A percentile compares a stretch with the other conserved stretches of the same genome.
phyloP scores from a whole-genome alignment of 1,284 basidiomycete genomes.

The Dichomitus squalens region DNA sequence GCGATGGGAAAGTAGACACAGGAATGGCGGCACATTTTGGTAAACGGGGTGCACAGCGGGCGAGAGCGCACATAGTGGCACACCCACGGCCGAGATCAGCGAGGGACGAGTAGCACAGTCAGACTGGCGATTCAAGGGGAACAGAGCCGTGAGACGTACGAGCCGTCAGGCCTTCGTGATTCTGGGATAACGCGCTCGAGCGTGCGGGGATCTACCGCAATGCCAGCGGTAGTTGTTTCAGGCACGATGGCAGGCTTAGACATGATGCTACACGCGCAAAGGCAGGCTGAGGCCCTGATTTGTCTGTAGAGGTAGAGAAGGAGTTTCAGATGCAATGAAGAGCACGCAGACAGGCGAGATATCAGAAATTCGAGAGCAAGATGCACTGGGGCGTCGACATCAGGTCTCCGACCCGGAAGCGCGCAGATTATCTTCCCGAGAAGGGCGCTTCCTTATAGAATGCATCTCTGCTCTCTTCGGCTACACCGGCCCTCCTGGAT shows the following conservation, averaged over 20 bases:
- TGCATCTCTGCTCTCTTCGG: constrained; percentile 8
- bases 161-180: constrained; percentile 82
- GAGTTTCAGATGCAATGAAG: background rate
- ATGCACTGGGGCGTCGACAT: too few species aligned
- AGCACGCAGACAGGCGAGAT: too few species aligned
- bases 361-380: too few species aligned
- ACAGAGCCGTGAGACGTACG: constrained; percentile 57
- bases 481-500: constrained; percentile 5
- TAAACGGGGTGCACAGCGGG: background rate
- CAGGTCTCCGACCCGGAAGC: constrained; percentile 2
- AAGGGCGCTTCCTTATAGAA: constrained; percentile 2
- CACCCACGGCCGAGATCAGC: too few species aligned
- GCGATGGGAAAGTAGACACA: background rate
- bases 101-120: background rate
- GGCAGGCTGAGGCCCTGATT: too few species aligned
- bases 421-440: constrained; percentile 21
- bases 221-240: constrained; percentile 74
- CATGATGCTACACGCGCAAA: constrained; percentile 45
- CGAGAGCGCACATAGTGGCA: background rate
- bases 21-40: background rate
- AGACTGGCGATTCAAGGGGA: background rate
- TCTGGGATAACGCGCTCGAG: constrained; percentile 89
- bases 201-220: constrained; percentile 80
- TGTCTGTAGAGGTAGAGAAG: background rate
- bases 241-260: constrained; percentile 77